Base-by-base conservation (phyloP, 2,329 filamentous ascomycete species). In the Botrytis fabae region DNA sequence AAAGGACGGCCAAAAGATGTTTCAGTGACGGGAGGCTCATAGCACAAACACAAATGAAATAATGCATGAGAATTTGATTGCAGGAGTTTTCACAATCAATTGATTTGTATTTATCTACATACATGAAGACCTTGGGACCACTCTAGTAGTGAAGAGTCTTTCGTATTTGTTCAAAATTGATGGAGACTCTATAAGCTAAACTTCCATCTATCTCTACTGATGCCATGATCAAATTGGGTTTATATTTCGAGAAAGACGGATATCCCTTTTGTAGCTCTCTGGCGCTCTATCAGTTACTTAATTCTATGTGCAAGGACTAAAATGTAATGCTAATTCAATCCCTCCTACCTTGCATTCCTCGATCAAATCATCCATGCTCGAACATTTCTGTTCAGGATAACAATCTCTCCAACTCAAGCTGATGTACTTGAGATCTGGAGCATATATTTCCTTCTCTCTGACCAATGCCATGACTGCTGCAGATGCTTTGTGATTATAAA, bases 361-460 rank as follows among this genome's bases (percentile, higher is more conserved):
- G 51, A 46, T 10, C 40, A 28, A 61, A 32, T 7, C 40, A 44
- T 1, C 4, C n/a, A n/a, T n/a, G 25, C 48, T 7, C 48, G 25
- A 25, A 16, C 25, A 10, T n/a, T 8, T 38, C 35, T 51, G 12
- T 14, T 51, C 10, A 51, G 22, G 4, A 7, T 51, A 10, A n/a
- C 25, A 2, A 51, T 25, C 25, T 35, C 12, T 1, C 20, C 18
- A 42, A n/a, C 2, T n/a, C 38, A 44, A 60, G 18, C 20, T 40
- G 32, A 69, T 22, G 9, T 22, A 59, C n/a, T 57, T 44, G n/a
- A 69, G 66, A 44, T 69, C 38, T 25, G 66, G 66, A 7, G 66
- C 51, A 32, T 59, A 18, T 42, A 22, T 38, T 22, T 69, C n/a
- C 66, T 69, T 69, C 48, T 57, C 14, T 54, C 51, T 54, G 51